These are phyloP conservation scores for Rhododendron henanense DNA, from an alignment of 148 eudicot genomes.

Conservation along the genomic window DNA sequence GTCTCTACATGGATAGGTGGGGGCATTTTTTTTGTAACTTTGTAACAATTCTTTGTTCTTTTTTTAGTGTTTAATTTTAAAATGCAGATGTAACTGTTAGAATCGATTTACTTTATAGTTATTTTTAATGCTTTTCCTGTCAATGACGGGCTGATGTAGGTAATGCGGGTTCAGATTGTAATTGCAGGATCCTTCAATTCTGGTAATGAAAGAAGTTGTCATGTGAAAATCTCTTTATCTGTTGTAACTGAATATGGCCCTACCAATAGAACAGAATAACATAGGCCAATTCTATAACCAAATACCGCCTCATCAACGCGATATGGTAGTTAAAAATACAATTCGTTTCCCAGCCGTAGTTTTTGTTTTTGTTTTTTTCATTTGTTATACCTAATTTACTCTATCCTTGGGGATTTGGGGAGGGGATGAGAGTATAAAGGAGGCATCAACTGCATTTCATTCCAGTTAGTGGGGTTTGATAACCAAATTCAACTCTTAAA, in stretches of 20 bases:
- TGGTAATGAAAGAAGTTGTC: background rate
- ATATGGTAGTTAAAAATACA: no score
- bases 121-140: background rate
- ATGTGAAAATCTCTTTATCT: background rate
- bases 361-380: no score
- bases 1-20: background rate
- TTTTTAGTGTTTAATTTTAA: background rate
- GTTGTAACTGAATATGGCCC: background rate
- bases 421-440: no score
- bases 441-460: no score
- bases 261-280: no score
- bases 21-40: constrained; percentile 10
- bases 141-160: background rate
- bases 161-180: background rate
- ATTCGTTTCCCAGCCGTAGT: no score
- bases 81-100: constrained; percentile 20
- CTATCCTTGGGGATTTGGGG: no score
- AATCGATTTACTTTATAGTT: constrained; percentile 22
- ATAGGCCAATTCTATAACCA: no score
- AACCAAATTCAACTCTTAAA: no score
- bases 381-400: no score
- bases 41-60: constrained; percentile 15
- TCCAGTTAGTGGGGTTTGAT: no score
- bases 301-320: no score
- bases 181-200: background rate